Conservation (phyloP, 2,329 filamentous ascomycete genomes). For the Aureobasidium melanogenum region DNA sequence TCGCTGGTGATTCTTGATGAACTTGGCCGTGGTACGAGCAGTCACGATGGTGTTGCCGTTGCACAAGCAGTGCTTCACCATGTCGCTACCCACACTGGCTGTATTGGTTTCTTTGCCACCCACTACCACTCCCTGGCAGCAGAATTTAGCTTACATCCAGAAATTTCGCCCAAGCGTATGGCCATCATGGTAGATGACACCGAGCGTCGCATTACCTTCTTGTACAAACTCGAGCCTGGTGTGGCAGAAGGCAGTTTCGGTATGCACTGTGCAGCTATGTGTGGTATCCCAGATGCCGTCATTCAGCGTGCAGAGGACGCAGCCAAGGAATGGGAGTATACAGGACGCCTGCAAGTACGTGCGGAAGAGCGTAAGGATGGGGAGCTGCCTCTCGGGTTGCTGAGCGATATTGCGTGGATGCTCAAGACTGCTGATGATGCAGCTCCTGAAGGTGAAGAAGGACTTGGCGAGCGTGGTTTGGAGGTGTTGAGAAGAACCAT, state of each 20-base stretch:
- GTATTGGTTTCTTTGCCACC: slow-evolving; percentile 92
- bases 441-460: slow-evolving; percentile 25
- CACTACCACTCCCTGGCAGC: slow-evolving; percentile 92
- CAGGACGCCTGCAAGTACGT: slow-evolving; percentile 75
- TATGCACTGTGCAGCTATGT: slow-evolving; percentile 99
- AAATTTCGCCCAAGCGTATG: slow-evolving; percentile 82
- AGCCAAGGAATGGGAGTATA: slow-evolving; percentile 90
- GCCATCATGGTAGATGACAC: slow-evolving; percentile 85
- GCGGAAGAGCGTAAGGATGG: slow-evolving; percentile 60
- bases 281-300: slow-evolving; percentile 74
- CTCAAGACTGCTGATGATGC: slow-evolving; percentile 47
- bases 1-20: slow-evolving; percentile 96
- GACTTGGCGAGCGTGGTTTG: slow-evolving; percentile 41
- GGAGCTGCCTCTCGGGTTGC: slow-evolving; percentile 73
- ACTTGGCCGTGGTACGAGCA: slow-evolving; percentile 86
- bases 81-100: slow-evolving; percentile 84
- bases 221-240: slow-evolving; percentile 88
- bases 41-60: slow-evolving; percentile 93
- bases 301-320: slow-evolving; percentile 83
- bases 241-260: slow-evolving; percentile 95
- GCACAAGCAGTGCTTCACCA: slow-evolving; percentile 97
- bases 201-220: slow-evolving; percentile 80
- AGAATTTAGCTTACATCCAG: slow-evolving; percentile 82
- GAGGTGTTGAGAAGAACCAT: slow-evolving; percentile 51
- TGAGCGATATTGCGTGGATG: slow-evolving; percentile 79